Evolutionary conservation across 768 basidiomycete species (phyloP), one percentile per base, ranked within the genome.

Genomic region (Leccinum boreale): DNA sequence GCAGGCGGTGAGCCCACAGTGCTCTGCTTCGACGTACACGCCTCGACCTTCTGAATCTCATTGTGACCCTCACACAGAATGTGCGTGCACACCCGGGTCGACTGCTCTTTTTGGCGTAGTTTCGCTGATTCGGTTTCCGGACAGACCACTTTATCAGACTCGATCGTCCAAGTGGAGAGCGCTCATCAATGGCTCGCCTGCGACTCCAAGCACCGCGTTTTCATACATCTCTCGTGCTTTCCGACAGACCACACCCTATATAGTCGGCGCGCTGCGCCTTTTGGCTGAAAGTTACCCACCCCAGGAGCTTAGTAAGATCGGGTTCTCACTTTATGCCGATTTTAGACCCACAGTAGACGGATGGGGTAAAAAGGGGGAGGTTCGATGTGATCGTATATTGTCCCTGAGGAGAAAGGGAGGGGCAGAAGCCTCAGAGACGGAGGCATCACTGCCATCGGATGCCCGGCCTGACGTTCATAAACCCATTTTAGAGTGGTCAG

Each of bases 321-420:
- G 88, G 9, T 94, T 89, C 77, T 74, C 79, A 19, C 77, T 98
- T 45, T 98, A 98, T 69, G 82, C 85, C 24, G 87, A 90, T 17
- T 97, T 98, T 71, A 85, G 95, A 57, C 95, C 95, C 10, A 77
- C 79, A 12, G 86, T 85, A 0, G 84, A 84, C 26, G 85, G 83
- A 24, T 98, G 95, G 95, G 95, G 95, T 5, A 83, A 87, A 69
- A 81, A 83, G 56, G 90, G 86, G 3, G 85, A 91, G 63, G 76
- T 97, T 26, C 79, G 79, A 36, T 91, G 89, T 66, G 78, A 79
- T 44, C 83, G 67, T 31, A 88, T 98, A 51, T 77, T 98, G 31
- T 79, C 68, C 19, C 69, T 90, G 57, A 74, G 85, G 50, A 79
- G 78, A 63, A 66, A 66, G 48, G 61, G 35, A 58, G 66, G 52